Conservation (phyloP, 768 basidiomycete genomes). For the Kwoniella pini region DNA sequence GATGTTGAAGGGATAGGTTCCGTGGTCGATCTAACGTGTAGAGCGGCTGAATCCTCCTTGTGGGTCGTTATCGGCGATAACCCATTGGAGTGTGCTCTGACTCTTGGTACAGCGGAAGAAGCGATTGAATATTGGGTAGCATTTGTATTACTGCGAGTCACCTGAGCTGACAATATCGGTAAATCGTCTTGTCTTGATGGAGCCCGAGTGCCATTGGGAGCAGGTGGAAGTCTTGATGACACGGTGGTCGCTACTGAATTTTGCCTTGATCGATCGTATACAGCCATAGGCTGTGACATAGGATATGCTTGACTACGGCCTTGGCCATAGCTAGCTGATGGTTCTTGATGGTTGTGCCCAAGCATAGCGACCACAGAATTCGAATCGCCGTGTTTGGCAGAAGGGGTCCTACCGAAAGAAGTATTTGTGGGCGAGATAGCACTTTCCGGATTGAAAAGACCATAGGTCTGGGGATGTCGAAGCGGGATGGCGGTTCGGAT, state of each 20-base stretch:
- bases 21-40: slow-evolving; percentile 19
- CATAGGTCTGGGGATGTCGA: background rate
- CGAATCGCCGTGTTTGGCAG: slow-evolving; percentile 9
- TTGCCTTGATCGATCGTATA: slow-evolving; percentile 13
- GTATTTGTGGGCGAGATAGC: slow-evolving; percentile 18
- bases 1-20: slow-evolving; percentile 19
- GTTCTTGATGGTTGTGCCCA: background rate
- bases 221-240: slow-evolving; percentile 8
- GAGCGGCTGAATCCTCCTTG: slow-evolving; percentile 8
- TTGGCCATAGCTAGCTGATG: background rate
- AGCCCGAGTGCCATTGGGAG: slow-evolving; percentile 11
- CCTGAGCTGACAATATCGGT: background rate
- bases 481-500: slow-evolving; percentile 11
- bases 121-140: slow-evolving; percentile 18
- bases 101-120: slow-evolving; percentile 2
- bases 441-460: background rate
- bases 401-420: slow-evolving; percentile 16
- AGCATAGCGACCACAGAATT: slow-evolving; percentile 9
- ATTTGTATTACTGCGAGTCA: slow-evolving; percentile 31
- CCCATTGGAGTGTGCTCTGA: slow-evolving; percentile 13
- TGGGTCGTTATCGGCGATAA: background rate
- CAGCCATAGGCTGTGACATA: background rate
- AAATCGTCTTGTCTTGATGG: slow-evolving; percentile 18
- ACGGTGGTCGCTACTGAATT: slow-evolving; percentile 12
- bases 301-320: background rate